A percentile compares a stretch with the other conserved stretches of the same genome.
These are phyloP conservation scores for Claviceps sp. DNA, from an alignment of 2,329 filamentous ascomycete genomes.

Conservation along the genomic window DNA sequence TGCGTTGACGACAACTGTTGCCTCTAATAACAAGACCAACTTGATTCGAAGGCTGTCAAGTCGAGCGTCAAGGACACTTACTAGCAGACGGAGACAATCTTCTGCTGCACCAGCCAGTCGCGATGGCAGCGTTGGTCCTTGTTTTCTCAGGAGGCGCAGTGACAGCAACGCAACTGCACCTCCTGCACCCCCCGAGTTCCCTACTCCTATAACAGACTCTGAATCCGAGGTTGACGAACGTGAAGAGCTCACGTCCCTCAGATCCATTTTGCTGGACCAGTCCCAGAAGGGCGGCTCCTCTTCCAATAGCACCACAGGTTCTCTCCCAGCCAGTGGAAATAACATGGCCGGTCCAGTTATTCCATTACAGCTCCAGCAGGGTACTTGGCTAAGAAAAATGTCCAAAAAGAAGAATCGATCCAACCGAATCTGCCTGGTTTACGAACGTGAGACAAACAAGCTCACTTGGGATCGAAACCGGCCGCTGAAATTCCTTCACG, in stretches of 20 bases:
- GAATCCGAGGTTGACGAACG: slow-evolving; percentile 44
- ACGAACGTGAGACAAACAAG: slow-evolving; percentile 74
- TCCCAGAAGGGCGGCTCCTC: slow-evolving; percentile 30
- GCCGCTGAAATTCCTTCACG: slow-evolving; percentile 73
- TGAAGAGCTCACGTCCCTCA: slow-evolving; percentile 26
- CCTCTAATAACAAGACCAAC: slow-evolving; percentile 20
- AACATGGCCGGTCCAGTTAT: slow-evolving; percentile 55
- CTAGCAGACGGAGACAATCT: slow-evolving; percentile 58
- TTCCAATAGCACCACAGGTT: slow-evolving; percentile 32
- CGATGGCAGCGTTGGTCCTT: slow-evolving; percentile 79
- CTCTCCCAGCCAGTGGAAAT: slow-evolving; percentile 29
- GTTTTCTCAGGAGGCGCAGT: slow-evolving; percentile 74
- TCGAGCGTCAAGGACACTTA: slow-evolving; percentile 55
- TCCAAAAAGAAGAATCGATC: slow-evolving; percentile 71
- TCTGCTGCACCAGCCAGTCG: slow-evolving; percentile 64
- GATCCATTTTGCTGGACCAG: slow-evolving; percentile 29
- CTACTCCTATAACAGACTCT: slow-evolving; percentile 30
- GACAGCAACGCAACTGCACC: slow-evolving; percentile 70
- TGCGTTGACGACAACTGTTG: slow-evolving; percentile 3
- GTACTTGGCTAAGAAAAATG: slow-evolving; percentile 67
- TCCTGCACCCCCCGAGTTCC: slow-evolving; percentile 37
- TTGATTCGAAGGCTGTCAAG: slow-evolving; percentile 79
- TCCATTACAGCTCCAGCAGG: slow-evolving; percentile 62
- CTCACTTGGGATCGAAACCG: slow-evolving; percentile 76
- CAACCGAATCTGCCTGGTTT: slow-evolving; percentile 55